phyloP scores from a whole-genome alignment of 2,329 filamentous ascomycete genomes.

The Aspergillus niger region DNA sequence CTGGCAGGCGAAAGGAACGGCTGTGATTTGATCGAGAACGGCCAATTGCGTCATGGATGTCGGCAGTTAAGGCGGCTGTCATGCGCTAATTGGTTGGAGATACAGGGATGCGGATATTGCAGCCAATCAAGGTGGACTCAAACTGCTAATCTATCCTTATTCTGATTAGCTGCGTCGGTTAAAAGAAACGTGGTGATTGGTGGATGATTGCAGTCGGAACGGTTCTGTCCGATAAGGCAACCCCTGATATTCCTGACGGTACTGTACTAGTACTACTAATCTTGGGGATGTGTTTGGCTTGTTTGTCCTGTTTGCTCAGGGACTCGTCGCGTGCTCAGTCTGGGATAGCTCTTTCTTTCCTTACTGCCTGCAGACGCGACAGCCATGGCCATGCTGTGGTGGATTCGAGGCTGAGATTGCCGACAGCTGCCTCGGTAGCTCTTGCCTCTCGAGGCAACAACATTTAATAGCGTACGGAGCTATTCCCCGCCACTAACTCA shows the following conservation, averaged over 20 bases:
- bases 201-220: not conserved
- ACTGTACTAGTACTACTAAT: too few relatives aligned
- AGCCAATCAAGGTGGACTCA: not conserved
- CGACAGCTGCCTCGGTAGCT: not conserved
- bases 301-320: not conserved
- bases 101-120: not conserved
- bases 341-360: not conserved
- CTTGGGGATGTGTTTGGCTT: not conserved
- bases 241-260: not conserved
- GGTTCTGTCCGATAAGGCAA: not conserved
- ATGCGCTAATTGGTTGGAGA: slow-evolving; percentile 7
- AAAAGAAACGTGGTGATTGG: not conserved
- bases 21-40: not conserved
- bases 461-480: not conserved
- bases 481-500: not conserved
- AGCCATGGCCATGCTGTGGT: not conserved
- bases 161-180: not conserved
- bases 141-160: not conserved
- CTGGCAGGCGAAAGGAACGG: not conserved
- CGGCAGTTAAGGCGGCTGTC: not conserved
- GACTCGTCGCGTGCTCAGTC: not conserved
- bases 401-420: not conserved
- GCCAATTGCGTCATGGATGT: slow-evolving; percentile 12
- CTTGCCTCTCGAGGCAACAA: not conserved
- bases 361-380: not conserved